These are phyloP conservation scores for Kodamaea fungicola DNA, from an alignment of 1,139 yeast species.

Conservation along the genomic window DNA sequence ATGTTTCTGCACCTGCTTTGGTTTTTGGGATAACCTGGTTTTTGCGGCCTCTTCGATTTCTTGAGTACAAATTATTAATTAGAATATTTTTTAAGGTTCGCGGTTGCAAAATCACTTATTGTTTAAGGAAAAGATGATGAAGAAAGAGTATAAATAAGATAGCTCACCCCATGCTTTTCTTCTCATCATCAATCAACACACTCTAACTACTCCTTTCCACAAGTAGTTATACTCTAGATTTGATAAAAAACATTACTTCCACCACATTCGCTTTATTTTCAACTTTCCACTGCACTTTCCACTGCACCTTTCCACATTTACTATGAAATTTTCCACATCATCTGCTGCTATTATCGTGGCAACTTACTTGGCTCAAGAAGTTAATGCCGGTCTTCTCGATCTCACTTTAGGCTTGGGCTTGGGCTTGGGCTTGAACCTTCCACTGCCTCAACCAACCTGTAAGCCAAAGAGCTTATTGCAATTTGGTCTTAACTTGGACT, in stretches of 20 bases:
- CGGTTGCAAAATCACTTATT: background rate
- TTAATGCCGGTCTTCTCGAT: conserved; percentile 11
- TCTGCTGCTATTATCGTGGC: conserved; percentile 14
- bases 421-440: conserved; percentile 9
- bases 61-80: background rate
- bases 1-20: no score
- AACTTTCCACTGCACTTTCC: conserved; percentile 1
- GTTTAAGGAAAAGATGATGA: background rate
- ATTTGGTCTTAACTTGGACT: conserved; percentile 13
- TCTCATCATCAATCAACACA: background rate
- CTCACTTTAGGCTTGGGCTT: conserved; percentile 9
- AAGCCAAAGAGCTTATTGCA: conserved; percentile 10
- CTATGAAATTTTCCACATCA: conserved; percentile 14
- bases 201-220: background rate
- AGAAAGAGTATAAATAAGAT: background rate
- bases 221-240: conserved; percentile 1
- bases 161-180: background rate
- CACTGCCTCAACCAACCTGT: conserved; percentile 8
- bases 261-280: background rate
- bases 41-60: no score
- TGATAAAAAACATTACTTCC: background rate
- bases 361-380: conserved; percentile 10
- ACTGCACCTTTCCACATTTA: conserved; percentile 1
- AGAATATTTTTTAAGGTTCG: background rate
- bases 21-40: no score